Evolutionary conservation across 164 flowering plant species (phyloP).

Genomic region (Buxus sempervirens): DNA sequence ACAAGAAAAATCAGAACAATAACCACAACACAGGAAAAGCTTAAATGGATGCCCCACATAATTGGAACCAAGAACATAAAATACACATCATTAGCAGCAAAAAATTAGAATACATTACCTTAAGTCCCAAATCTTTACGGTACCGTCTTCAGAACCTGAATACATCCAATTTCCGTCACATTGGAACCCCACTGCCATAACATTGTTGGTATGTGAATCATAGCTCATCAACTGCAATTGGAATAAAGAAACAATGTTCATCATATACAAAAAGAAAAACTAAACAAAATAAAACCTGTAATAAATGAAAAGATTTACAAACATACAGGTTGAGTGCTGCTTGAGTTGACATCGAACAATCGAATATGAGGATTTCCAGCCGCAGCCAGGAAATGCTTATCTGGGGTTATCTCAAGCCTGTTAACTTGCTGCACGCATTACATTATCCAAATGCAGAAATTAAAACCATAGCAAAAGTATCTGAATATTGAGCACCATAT

Average conservation of each 20-base stretch:
- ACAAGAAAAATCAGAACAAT: background rate
- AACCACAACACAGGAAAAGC: background rate
- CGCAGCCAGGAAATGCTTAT: slow-evolving; percentile 81
- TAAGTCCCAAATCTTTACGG: slow-evolving; percentile 96
- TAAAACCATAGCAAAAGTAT: background rate
- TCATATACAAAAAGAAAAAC: background rate
- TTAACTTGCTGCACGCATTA: slow-evolving; percentile 73
- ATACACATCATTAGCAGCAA: background rate
- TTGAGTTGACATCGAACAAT: slow-evolving; percentile 87
- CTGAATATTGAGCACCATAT: background rate
- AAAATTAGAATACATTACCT: slow-evolving; percentile 41
- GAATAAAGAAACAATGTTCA: background rate
- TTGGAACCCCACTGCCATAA: slow-evolving; percentile 97
- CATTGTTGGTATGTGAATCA: slow-evolving; percentile 95
- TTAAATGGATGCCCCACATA: background rate
- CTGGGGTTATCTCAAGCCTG: slow-evolving; percentile 88
- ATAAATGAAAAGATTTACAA: slow-evolving; percentile 1
- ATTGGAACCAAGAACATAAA: background rate
- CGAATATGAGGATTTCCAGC: slow-evolving; percentile 97
- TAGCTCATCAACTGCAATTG: slow-evolving; percentile 71
- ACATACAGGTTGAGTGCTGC: slow-evolving; percentile 79
- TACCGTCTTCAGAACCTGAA: slow-evolving; percentile 99
- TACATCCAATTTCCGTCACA: slow-evolving; percentile 99
- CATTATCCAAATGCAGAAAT: background rate
- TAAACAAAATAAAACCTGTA: background rate